phyloP scores from a whole-genome alignment of 2,329 filamentous ascomycete species.

The Pestalotiopsis sp. region DNA sequence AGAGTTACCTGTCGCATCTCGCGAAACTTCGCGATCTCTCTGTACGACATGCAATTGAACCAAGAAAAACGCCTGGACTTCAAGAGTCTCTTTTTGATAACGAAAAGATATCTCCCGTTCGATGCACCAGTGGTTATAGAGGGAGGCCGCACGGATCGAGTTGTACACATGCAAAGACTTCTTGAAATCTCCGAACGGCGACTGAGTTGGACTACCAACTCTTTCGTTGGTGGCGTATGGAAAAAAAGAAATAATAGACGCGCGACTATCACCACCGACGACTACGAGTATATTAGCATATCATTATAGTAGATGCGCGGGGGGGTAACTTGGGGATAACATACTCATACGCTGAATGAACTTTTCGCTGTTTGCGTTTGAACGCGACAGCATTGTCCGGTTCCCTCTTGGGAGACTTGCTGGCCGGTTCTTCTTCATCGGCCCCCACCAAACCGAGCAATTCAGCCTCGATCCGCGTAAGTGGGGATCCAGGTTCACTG shows the following conservation, averaged over 20 bases:
- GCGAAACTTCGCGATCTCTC: not conserved
- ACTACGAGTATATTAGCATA: constrained; percentile 3
- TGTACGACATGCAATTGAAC: not conserved
- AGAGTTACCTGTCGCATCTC: not conserved
- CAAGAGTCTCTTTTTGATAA: not conserved
- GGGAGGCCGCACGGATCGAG: not conserved
- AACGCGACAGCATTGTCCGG: not conserved
- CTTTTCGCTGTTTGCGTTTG: constrained; percentile 4
- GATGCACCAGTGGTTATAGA: not conserved
- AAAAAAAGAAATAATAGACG: not conserved
- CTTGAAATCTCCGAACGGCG: not conserved
- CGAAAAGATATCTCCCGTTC: not conserved
- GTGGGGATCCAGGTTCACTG: constrained; percentile 23
- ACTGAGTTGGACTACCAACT: not conserved
- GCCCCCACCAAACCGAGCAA: constrained; percentile 25
- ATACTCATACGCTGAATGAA: constrained; percentile 13
- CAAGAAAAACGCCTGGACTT: not conserved
- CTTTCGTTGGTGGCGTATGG: not conserved
- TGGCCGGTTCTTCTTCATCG: constrained; percentile 22
- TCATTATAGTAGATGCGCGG: not conserved
- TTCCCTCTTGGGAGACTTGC: constrained; percentile 16
- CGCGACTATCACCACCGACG: constrained; percentile 7
- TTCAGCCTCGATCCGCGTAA: constrained; percentile 29
- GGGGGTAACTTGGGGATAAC: not conserved
- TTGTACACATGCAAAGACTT: not conserved